phyloP scores from a whole-genome alignment of 441 rosid species.

The Erodium moschatum region DNA sequence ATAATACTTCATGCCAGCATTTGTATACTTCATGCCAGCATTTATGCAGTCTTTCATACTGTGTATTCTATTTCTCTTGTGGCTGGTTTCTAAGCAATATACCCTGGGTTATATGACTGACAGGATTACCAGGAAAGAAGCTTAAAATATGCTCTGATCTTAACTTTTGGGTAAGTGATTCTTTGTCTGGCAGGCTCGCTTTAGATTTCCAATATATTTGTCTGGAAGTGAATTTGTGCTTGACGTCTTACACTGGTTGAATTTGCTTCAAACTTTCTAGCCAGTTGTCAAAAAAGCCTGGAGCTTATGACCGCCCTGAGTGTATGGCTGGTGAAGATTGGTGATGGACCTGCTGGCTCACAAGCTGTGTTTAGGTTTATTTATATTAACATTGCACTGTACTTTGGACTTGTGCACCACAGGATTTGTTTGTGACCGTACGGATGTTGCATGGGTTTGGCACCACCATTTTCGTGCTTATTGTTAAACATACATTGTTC shows the following conservation, averaged over 20 bases:
- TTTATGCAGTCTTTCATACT: not conserved
- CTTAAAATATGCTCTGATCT: conserved; percentile 34
- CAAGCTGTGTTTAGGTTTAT: too few species aligned
- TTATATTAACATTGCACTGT: too few species aligned
- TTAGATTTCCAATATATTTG: not conserved
- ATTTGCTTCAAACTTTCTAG: not conserved
- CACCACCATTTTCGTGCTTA: not conserved
- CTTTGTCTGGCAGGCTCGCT: not conserved
- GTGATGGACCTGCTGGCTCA: not conserved
- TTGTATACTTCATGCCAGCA: too few species aligned
- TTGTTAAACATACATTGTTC: not conserved
- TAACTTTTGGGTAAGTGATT: conserved; percentile 17
- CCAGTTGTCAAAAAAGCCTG: too few species aligned
- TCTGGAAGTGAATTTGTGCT: not conserved
- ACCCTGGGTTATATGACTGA: conserved; percentile 13
- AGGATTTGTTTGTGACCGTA: not conserved
- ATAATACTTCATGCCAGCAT: not conserved
- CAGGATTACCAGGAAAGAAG: conserved; percentile 95
- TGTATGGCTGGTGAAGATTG: not conserved
- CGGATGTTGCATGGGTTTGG: not conserved
- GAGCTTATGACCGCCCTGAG: not conserved
- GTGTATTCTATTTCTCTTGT: not conserved
- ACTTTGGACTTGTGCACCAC: not conserved
- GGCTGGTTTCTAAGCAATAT: conserved; percentile 11
- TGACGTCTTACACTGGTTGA: not conserved